Evolutionary conservation across 1,284 basidiomycete genomes (phyloP), one percentile per base, ranked within the genome.

Genomic region (Malassezia dermatis): DNA sequence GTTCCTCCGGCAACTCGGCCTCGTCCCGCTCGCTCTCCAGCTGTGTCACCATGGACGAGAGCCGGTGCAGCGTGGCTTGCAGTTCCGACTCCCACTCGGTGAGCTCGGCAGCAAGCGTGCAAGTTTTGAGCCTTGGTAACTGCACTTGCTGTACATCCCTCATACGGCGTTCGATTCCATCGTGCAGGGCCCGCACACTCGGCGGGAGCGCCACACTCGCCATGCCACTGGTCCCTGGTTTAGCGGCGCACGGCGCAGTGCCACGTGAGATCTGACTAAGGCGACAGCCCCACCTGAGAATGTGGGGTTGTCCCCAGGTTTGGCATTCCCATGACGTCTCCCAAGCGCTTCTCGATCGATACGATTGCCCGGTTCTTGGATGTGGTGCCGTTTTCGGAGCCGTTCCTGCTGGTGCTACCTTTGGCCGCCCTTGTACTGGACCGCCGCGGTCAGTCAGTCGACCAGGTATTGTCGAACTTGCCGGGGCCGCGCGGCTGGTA

Each of bases 371-470:
- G 59, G 40, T 45, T 60, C 35, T 58, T 73, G 30, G 53, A 56
- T 53, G 59, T 55, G 35, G 58, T 65, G 26, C 63, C 65, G 17
- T 67, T 73, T 28, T 63, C 63, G 13, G 53, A 64, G 1, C 64
- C 66, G 3, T 67, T 69, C 50, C 51, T 71, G 23, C 42, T 67
- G 21, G 45, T 65, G 32, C 54, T 69, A 2, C 71, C 71, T 2
- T 53, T 59, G 5, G 53, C 69, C 11, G 53, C 61, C 15, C 61
- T 65, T 27, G 34, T 60, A 15, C 61, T 57, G 27, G 66, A 69
- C 54, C 53, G 59, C 39, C 60, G 61, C 44, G 34, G 42, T 0
- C 26, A 39, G 42, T 47, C 46, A 13, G 35, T 53, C 3, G 15
- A 32, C 27, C 44, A 55, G 21, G 24, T 53, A 10, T 19, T 63